A percentile compares a stretch with the other conserved stretches of the same genome.
Evolutionary conservation across 2,329 filamentous ascomycete species (phyloP).

Genomic region (Tolypocladium tundrense): DNA sequence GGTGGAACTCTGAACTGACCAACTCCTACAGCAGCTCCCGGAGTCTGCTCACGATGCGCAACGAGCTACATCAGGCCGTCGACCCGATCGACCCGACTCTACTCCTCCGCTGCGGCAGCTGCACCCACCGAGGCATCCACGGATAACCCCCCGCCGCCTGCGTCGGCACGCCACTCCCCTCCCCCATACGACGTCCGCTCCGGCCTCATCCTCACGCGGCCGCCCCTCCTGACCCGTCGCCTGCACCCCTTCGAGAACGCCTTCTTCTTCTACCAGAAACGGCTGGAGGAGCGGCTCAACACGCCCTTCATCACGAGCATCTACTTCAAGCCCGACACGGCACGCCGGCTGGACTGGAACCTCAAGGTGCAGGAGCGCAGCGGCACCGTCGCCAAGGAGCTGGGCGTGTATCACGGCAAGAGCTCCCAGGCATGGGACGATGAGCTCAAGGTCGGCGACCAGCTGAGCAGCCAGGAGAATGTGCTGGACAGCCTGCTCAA

Average conservation of each 20-base stretch:
- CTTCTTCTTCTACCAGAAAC: conserved; percentile 95
- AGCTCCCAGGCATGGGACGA: conserved; percentile 76
- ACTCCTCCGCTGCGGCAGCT: conserved; percentile 20
- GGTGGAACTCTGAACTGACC: conserved; percentile 1
- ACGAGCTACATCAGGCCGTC: conserved; percentile 16
- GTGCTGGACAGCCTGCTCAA: conserved; percentile 60
- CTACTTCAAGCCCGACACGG: conserved; percentile 89
- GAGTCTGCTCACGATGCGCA: conserved; percentile 28
- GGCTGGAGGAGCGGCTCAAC: conserved; percentile 83
- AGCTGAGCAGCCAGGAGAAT: conserved; percentile 51
- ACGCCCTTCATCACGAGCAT: conserved; percentile 84
- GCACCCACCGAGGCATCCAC: conserved; percentile 9
- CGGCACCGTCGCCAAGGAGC: conserved; percentile 68
- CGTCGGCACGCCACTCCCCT: conserved; percentile 7
- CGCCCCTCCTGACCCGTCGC: conserved; percentile 75
- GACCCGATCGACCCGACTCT: conserved; percentile 22
- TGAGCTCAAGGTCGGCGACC: conserved; percentile 68
- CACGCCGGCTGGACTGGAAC: conserved; percentile 80
- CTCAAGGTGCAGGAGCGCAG: conserved; percentile 67
- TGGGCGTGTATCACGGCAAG: conserved; percentile 71
- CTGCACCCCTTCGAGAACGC: conserved; percentile 83
- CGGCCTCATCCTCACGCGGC: conserved; percentile 76
- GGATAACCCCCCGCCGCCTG: conserved; percentile 9
- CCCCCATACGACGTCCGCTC: conserved; percentile 40
- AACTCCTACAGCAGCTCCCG: conserved; percentile 15